phyloP scores from a whole-genome alignment of 371 early-diverging fungal genomes.

The Mucor velutinosus region DNA sequence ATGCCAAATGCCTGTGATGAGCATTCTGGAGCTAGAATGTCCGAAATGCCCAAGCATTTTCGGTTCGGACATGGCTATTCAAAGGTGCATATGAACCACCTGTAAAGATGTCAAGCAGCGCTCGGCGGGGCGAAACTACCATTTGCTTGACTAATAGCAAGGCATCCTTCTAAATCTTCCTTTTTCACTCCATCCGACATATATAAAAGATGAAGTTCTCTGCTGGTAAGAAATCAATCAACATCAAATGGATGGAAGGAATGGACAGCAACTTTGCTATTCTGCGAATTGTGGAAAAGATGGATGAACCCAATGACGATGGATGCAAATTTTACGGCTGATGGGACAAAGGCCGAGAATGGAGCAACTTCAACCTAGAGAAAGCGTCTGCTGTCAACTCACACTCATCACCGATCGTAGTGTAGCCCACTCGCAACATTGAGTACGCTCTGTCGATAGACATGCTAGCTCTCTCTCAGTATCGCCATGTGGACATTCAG shows the following conservation, averaged over 20 bases:
- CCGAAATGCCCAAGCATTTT: not conserved
- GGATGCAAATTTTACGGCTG: not conserved
- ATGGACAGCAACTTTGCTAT: not conserved
- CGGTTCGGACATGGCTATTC: not conserved
- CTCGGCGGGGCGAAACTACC: conserved; percentile 2
- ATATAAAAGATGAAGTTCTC: conserved; percentile 44
- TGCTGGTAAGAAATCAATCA: conserved; percentile 32
- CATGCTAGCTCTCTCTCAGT: no score
- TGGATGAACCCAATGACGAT: not conserved
- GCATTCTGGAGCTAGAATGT: not conserved
- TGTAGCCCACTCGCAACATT: no score
- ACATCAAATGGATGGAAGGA: not conserved
- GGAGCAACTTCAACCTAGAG: not conserved
- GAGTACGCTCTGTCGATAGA: no score
- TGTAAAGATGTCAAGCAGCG: not conserved
- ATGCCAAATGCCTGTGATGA: no score
- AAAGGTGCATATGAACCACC: not conserved
- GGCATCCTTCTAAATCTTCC: conserved; percentile 17
- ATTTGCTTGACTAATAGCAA: conserved; percentile 15
- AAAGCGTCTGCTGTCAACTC: no score
- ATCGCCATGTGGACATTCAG: no score
- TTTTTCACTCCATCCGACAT: conserved; percentile 27
- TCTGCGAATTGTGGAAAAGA: not conserved
- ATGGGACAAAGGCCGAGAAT: not conserved
- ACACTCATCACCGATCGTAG: no score